A percentile compares a stretch with the other conserved stretches of the same genome.
These are phyloP conservation scores for Boletus bicolor DNA, from an alignment of 768 basidiomycete species.

Conservation along the genomic window DNA sequence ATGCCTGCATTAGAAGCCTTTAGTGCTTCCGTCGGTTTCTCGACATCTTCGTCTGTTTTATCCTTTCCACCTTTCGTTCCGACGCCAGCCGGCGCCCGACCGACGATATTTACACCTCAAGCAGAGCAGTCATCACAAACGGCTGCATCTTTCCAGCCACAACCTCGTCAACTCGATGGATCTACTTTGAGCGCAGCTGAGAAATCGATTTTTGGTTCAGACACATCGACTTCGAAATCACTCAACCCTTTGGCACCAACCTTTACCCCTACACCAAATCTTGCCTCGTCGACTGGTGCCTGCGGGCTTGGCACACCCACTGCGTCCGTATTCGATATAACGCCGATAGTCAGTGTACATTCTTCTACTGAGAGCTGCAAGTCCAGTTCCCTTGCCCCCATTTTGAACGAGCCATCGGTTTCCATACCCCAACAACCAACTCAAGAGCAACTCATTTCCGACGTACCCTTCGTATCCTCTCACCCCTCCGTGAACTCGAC, in stretches of 20 bases:
- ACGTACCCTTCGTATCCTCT: constrained; percentile 14
- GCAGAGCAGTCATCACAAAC: neutral
- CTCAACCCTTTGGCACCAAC: constrained; percentile 21
- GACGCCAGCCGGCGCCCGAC: neutral
- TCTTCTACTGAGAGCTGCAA: neutral
- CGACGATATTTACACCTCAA: neutral
- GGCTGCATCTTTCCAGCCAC: neutral
- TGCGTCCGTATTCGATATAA: neutral
- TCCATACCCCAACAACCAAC: neutral
- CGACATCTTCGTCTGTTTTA: neutral
- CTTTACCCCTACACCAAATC: constrained; percentile 12
- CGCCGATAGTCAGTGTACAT: neutral
- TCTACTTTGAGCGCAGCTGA: neutral
- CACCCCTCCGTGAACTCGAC: constrained; percentile 11
- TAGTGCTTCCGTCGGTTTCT: neutral
- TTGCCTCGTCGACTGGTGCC: neutral
- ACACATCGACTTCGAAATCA: constrained; percentile 2
- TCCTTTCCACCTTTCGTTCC: neutral
- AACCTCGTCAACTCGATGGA: neutral
- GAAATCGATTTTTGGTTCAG: constrained; percentile 2
- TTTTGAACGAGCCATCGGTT: neutral
- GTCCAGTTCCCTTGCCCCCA: neutral
- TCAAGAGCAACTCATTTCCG: neutral
- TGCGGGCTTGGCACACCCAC: neutral
- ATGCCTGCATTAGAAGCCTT: neutral